Evolutionary conservation across 2,329 filamentous ascomycete genomes (phyloP), one percentile per base, ranked within the genome.

Genomic region (Pseudogymnoascus sp.): DNA sequence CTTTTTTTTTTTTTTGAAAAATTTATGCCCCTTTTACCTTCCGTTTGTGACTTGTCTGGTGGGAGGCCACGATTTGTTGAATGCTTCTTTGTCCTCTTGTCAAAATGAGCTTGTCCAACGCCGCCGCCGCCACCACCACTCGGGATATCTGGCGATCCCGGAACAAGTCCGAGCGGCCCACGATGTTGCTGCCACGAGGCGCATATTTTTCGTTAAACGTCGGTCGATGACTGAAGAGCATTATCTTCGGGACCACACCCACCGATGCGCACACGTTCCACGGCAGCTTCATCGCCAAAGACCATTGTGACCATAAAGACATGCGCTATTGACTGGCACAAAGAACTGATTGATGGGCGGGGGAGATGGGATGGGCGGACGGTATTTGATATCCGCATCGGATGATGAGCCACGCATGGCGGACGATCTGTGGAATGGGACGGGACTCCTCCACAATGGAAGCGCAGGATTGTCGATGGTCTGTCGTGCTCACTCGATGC

Each of bases 341-440:
- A 55, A 17, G n/a, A 33, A 55, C 48, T 29, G 33, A 55, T 55
- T 55, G 48, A 55, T 55, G 6, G 33, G 48, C 33, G 48, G n/a
- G 29, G 33, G 48, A 55, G 48, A 55, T 55, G 48, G n/a, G 48
- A 33, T 55, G 27, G 48, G 8, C 13, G 48, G 27, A 55, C 27
- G 48, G 48, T 55, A 55, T 55, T 55, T 55, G 48, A 33, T 33
- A 55, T 55, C 48, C n/a, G 27, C 48, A 55, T 33, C 33, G 48
- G 27, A 55, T n/a, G 48, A 55, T 7, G 27, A 12, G 48, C 48
- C 48, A 55, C 48, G 48, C 33, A 55, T 55, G 29, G 48, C 48
- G 48, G n/a, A 55, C 8, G n/a, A 55, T 33, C 27, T 33, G 29
- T 51, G 27, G 27, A 55, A 55, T 55, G n/a, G 27, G 36, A 38